Conservation (phyloP, 2,329 filamentous ascomycete species). For the Waltergamsia citrina region DNA sequence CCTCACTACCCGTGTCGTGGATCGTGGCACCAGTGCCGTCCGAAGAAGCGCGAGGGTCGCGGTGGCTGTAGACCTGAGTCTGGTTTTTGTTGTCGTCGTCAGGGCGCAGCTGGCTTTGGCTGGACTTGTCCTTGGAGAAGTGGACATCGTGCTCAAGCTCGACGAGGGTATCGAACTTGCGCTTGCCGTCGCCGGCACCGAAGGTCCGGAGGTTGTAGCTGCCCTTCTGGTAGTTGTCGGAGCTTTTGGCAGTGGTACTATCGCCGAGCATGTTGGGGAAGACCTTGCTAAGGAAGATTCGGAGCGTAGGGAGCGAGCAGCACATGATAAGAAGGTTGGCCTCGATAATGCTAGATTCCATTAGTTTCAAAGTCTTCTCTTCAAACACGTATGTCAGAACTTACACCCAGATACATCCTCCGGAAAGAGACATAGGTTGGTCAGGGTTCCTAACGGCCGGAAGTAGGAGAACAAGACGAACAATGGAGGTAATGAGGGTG, state of each 20-base stretch:
- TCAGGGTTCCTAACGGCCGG: conserved; percentile 11
- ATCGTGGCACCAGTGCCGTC: background rate
- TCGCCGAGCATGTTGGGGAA: conserved; percentile 15
- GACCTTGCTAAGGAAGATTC: conserved; percentile 21
- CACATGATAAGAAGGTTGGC: conserved; percentile 26
- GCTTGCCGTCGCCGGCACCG: conserved; percentile 3
- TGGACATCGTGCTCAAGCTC: conserved; percentile 5
- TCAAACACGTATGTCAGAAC: background rate
- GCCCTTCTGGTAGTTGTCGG: background rate
- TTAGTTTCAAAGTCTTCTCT: background rate
- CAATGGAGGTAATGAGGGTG: conserved; percentile 17
- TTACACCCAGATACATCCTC: conserved; percentile 13
- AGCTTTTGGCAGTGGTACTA: background rate
- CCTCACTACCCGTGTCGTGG: conserved; percentile 1
- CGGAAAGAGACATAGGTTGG: conserved; percentile 13
- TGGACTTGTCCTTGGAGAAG: background rate
- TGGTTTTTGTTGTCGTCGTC: background rate
- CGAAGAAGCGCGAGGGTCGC: background rate
- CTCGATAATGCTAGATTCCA: conserved; percentile 21
- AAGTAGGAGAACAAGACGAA: conserved; percentile 14
- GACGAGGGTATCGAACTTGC: conserved; percentile 6
- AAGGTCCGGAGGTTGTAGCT: conserved; percentile 4
- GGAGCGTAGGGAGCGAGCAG: conserved; percentile 23
- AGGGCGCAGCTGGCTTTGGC: background rate
- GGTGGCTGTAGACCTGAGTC: background rate